These are phyloP conservation scores for Fusarium phyllophilum DNA, from an alignment of 2,329 filamentous ascomycete species.

Conservation along the genomic window DNA sequence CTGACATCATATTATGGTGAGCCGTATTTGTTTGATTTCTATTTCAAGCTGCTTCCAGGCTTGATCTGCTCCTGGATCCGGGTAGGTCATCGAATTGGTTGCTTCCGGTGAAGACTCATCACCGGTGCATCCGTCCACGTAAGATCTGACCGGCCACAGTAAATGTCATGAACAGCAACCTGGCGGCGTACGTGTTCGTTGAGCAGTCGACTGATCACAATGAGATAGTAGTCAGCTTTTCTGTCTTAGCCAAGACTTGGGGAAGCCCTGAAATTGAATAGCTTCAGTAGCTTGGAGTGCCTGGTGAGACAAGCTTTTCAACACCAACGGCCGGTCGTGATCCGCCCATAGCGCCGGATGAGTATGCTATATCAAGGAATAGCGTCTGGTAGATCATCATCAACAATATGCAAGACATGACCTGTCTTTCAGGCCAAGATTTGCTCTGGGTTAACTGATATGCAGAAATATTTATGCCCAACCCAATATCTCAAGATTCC, in stretches of 20 bases:
- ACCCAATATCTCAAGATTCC: background rate
- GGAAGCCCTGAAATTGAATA: background rate
- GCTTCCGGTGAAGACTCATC: background rate
- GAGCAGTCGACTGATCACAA: background rate
- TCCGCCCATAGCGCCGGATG: constrained; percentile 5
- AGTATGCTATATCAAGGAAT: constrained; percentile 7
- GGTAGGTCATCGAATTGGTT: background rate
- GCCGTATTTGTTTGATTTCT: background rate
- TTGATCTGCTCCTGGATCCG: background rate
- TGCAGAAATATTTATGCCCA: background rate
- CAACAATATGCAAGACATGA: background rate
- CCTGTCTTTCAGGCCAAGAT: background rate
- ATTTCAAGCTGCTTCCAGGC: background rate
- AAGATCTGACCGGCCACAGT: background rate
- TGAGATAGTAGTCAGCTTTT: background rate
- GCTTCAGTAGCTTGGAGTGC: background rate
- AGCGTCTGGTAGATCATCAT: constrained; percentile 11
- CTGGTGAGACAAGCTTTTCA: background rate
- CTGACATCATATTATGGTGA: background rate
- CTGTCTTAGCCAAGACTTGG: background rate
- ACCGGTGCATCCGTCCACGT: background rate
- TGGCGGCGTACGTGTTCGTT: background rate
- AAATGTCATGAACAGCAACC: background rate
- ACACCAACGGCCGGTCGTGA: constrained; percentile 4
- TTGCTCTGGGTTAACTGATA: background rate